Evolutionary conservation across 345 rosid species (phyloP).

Genomic region (Eucalyptus pauciflora): DNA sequence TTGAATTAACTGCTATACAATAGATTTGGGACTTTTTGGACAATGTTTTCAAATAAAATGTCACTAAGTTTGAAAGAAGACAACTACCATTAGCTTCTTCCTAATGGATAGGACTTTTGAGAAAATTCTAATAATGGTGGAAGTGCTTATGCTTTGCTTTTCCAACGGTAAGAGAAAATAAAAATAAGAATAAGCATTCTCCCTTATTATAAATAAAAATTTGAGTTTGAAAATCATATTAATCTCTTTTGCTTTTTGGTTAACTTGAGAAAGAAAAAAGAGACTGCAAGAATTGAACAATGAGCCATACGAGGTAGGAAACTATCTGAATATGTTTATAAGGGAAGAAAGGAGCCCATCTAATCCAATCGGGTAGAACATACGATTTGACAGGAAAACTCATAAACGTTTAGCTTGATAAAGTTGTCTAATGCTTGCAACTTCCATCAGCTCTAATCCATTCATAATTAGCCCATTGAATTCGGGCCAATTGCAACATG

Average conservation of each 20-base stretch:
- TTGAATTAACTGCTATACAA: rapidly evolving
- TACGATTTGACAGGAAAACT: neutral
- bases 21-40: neutral
- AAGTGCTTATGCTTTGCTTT: neutral
- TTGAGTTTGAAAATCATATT: neutral
- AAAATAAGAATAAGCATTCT: neutral
- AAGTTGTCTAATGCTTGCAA: neutral
- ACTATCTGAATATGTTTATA: rapidly evolving
- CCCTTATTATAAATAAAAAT: neutral
- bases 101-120: neutral
- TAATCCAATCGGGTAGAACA: neutral
- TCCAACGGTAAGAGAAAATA: neutral
- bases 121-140: neutral
- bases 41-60: too few species aligned
- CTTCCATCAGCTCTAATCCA: neutral
- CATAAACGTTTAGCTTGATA: neutral
- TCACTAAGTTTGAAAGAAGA: too few species aligned
- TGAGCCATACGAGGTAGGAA: neutral
- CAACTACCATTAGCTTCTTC: neutral
- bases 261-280: neutral
- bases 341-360: neutral
- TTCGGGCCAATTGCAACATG: neutral
- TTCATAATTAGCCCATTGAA: neutral
- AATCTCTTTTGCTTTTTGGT: neutral
- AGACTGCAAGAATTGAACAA: neutral